phyloP scores from a whole-genome alignment of 2,329 filamentous ascomycete genomes.

The Neonectria magnoliae region DNA sequence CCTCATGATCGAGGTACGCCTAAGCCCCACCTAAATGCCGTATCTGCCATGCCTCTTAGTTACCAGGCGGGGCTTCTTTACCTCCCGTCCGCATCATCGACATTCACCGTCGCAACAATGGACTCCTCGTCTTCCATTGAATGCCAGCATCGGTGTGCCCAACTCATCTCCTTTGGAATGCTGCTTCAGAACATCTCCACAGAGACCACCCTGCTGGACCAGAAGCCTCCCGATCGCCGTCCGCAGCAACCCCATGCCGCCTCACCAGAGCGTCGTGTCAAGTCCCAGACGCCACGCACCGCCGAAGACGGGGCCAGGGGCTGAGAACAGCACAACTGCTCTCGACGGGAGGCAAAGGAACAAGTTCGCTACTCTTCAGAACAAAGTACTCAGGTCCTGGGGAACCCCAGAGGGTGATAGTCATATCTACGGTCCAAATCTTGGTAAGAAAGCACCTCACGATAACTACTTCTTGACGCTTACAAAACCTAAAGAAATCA shows the following conservation, averaged over 20 bases:
- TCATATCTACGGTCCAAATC: not conserved
- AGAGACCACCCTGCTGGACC: constrained; percentile 39
- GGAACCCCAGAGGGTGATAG: not conserved
- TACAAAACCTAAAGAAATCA: constrained; percentile 34
- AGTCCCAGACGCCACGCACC: constrained; percentile 19
- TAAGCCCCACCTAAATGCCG: not conserved
- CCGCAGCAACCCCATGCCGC: constrained; percentile 5
- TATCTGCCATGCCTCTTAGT: not conserved
- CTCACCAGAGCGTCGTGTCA: constrained; percentile 21
- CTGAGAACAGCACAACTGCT: constrained; percentile 18
- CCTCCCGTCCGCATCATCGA: not conserved
- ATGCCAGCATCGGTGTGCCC: constrained; percentile 47
- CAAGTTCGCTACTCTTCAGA: not conserved
- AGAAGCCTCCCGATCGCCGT: constrained; percentile 8
- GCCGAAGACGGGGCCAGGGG: constrained; percentile 23
- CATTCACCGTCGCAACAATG: constrained; percentile 7
- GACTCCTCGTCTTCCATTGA: constrained; percentile 35
- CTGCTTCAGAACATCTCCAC: constrained; percentile 48
- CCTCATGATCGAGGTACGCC: not conserved
- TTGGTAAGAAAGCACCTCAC: constrained; percentile 9
- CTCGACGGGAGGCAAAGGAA: not conserved
- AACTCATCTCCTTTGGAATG: constrained; percentile 51
- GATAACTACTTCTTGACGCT: constrained; percentile 4
- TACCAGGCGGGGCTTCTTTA: too few species aligned
- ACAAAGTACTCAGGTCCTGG: not conserved